A percentile compares a stretch with the other conserved stretches of the same genome.
These are phyloP conservation scores for Dictyostelium capitatum DNA, from an alignment of 78 protist species.

Conservation along the genomic window DNA sequence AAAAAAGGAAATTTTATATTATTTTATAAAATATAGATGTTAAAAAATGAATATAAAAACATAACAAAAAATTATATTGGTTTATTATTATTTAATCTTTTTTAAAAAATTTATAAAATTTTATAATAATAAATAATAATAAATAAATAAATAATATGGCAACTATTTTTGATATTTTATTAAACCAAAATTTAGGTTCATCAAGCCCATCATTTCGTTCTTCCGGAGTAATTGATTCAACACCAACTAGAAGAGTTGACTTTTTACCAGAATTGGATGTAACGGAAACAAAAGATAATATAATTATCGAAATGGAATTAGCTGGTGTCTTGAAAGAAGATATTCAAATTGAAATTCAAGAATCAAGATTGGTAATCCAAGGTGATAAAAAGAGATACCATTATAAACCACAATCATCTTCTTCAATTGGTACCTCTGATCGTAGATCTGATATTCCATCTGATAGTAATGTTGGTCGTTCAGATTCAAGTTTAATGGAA, in stretches of 20 bases:
- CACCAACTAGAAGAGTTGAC: not conserved
- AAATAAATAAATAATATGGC: not conserved
- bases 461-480: not conserved
- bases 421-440: not conserved
- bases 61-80: too few relatives aligned
- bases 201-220: not conserved
- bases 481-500: too few relatives aligned
- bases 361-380: not conserved
- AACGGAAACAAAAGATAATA: not conserved
- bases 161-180: slow-evolving; percentile 11
- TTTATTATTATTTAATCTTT: too few relatives aligned
- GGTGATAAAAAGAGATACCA: slow-evolving; percentile 17
- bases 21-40: too few relatives aligned
- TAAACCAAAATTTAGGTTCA: not conserved
- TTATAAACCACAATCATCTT: not conserved
- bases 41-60: too few relatives aligned
- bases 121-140: too few relatives aligned
- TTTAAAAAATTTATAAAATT: too few relatives aligned
- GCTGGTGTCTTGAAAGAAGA: slow-evolving; percentile 13
- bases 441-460: not conserved
- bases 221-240: not conserved
- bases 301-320: slow-evolving; percentile 3
- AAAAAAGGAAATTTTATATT: too few relatives aligned
- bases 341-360: not conserved
- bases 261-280: not conserved